Evolutionary conservation across 192 early-diverging fungal species (phyloP), one percentile per base, ranked within the genome.

Genomic region (Gamsiella multidivaricata): DNA sequence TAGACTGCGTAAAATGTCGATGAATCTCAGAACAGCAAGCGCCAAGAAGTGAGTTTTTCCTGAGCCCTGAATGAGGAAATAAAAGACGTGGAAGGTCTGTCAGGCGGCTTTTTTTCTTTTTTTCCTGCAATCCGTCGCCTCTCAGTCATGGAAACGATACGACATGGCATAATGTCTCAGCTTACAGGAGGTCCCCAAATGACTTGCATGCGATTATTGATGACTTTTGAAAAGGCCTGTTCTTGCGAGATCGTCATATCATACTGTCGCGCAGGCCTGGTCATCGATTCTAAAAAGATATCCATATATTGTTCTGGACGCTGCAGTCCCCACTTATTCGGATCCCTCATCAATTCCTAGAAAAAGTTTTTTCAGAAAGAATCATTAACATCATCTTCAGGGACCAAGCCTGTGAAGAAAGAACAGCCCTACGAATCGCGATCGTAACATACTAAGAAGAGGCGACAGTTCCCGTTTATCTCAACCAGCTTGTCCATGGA

Each of bases 31-130:
- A 3, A 80, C 55, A 20, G 83, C 79, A 17, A 86, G 61, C 7
- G 85, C 82, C 26, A 86, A 57, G 47, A 86, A 86, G 22, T 84
- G 78, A 1, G 85, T 84, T 49, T 86, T 86, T 36, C 85, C 85
- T 1, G 85, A 86, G 10, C 85, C 85, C 85, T 86, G 43, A 17
- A 39, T 31, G 33, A 67, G 49, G 18, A 34, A 28, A 33, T 10
- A 34, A 32, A 56, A 15, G 18, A 34, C 18, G 20, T n/a, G 32
- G 42, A 46, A 36, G 45, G 22, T n/a, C 3, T 4, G 33, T 37
- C 33, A 32, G 55, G 4, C 12, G 20, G 15, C 55, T 31, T 28
- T 28, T 4, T 28, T 0, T 29, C 14, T 22, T 15, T 17, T 46
- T n/a, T 25, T 22, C 28, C 29, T 29, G 10, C 46, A 49, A n/a